phyloP scores from a whole-genome alignment of 129 eudicot genomes.

The Chrysanthemum lavandulifolium region DNA sequence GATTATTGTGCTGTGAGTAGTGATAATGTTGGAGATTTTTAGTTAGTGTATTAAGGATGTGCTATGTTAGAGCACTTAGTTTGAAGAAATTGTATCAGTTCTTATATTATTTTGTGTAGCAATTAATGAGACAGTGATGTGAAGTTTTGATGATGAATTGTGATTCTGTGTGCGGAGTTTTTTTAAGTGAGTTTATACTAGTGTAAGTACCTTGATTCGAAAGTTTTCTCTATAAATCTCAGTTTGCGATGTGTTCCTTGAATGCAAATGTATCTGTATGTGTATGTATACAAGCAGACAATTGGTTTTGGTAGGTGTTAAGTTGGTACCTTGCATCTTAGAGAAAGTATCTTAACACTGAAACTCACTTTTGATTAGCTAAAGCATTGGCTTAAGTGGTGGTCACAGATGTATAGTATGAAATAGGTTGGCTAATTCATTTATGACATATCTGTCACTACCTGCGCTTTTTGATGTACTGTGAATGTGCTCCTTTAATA shows the following conservation, averaged over 20 bases:
- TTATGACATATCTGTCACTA: slow-evolving; percentile 2
- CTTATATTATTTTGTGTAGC: too few species aligned
- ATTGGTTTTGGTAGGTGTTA: neutral
- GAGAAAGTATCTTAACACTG: neutral
- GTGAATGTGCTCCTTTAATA: neutral
- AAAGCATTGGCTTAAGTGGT: neutral
- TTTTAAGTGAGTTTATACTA: neutral
- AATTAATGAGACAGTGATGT: too few species aligned
- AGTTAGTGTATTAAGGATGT: too few species aligned
- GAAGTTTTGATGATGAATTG: too few species aligned
- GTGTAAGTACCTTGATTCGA: neutral
- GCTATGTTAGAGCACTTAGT: neutral
- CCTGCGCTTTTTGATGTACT: neutral
- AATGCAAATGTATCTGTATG: neutral
- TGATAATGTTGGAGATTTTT: neutral
- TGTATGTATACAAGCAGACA: neutral
- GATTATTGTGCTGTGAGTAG: neutral
- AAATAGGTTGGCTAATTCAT: slow-evolving; percentile 6
- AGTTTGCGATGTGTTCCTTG: neutral
- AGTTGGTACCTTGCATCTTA: neutral
- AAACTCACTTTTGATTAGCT: neutral
- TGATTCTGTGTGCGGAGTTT: neutral
- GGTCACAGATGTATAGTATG: neutral
- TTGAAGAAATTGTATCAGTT: neutral
- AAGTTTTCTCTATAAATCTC: neutral